A percentile compares a stretch with the other conserved stretches of the same genome.
Conservation (phyloP, 495 filamentous ascomycete species). For the Annulohypoxylon nitens region DNA sequence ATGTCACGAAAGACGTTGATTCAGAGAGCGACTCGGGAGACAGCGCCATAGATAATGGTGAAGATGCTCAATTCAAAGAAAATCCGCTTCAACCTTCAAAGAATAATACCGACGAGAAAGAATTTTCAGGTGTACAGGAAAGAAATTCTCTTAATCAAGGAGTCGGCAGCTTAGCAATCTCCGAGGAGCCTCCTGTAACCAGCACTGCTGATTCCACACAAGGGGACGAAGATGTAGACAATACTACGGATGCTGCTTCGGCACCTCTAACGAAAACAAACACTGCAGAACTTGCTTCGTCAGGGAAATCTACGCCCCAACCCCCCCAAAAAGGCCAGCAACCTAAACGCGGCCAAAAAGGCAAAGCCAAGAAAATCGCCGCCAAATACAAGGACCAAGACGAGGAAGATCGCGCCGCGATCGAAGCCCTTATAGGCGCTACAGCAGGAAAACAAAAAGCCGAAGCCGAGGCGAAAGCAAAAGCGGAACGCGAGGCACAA, state of each 20-base stretch:
- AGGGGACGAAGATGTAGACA: constrained; percentile 26
- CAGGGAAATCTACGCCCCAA: constrained; percentile 41
- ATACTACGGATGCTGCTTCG: constrained; percentile 39
- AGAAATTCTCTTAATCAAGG: constrained; percentile 48
- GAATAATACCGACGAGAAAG: constrained; percentile 45
- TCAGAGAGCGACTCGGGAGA: constrained; percentile 43
- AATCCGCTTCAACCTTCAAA: constrained; percentile 62
- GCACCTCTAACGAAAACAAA: constrained; percentile 28
- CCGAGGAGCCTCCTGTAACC: constrained; percentile 34
- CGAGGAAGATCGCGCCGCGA: constrained; percentile 87
- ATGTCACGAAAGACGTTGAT: constrained; percentile 16
- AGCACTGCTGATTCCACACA: constrained; percentile 15
- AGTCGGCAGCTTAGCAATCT: constrained; percentile 50
- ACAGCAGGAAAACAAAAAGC: constrained; percentile 67
- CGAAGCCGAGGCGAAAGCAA: constrained; percentile 66
- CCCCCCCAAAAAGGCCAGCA: constrained; percentile 56
- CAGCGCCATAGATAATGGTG: constrained; percentile 36
- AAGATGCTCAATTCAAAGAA: constrained; percentile 50
- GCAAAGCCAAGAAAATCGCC: constrained; percentile 88
- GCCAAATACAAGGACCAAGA: constrained; percentile 95
- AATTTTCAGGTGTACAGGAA: constrained; percentile 30
- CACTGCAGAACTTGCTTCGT: constrained; percentile 40
- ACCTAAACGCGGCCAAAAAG: constrained; percentile 80
- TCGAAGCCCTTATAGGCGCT: constrained; percentile 84
- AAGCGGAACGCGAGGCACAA: constrained; percentile 68